These are phyloP conservation scores for Hypoxylon sp. DNA, from an alignment of 2,329 filamentous ascomycete species.

Conservation along the genomic window DNA sequence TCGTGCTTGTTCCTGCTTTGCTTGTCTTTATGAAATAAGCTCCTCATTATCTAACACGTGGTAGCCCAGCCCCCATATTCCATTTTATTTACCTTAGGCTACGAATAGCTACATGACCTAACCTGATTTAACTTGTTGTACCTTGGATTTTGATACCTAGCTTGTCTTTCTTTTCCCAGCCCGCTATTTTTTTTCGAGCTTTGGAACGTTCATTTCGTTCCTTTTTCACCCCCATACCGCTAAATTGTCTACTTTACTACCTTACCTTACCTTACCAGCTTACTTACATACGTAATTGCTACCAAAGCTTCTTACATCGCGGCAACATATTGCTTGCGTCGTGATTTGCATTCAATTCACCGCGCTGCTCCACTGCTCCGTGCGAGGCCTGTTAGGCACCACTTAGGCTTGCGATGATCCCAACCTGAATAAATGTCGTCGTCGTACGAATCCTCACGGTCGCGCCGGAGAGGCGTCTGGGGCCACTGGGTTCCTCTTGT, in stretches of 20 bases:
- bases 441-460: conserved; percentile 70
- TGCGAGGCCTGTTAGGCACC: conserved; percentile 33
- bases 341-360: conserved; percentile 24
- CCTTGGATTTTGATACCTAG: too few species aligned
- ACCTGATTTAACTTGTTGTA: too few species aligned
- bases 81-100: too few species aligned
- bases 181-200: conserved; percentile 31
- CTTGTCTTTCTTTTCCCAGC: conserved; percentile 30
- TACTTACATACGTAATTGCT: conserved; percentile 13
- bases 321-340: conserved; percentile 23
- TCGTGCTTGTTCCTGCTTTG: conserved; percentile 14
- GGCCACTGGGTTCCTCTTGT: conserved; percentile 90
- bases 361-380: conserved; percentile 23
- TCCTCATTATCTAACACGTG: too few species aligned
- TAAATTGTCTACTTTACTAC: conserved; percentile 8
- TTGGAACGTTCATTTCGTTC: conserved; percentile 8
- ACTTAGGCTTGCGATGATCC: conserved; percentile 49
- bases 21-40: too few species aligned
- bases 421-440: conserved; percentile 63
- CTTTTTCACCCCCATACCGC: not conserved
- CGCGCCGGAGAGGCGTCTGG: conserved; percentile 68
- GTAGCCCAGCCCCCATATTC: too few species aligned
- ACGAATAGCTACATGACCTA: too few species aligned
- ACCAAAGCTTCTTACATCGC: conserved; percentile 12
- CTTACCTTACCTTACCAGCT: not conserved